These are phyloP conservation scores for Houttuynia cordata DNA, from an alignment of 164 flowering plant species.

Conservation along the genomic window DNA sequence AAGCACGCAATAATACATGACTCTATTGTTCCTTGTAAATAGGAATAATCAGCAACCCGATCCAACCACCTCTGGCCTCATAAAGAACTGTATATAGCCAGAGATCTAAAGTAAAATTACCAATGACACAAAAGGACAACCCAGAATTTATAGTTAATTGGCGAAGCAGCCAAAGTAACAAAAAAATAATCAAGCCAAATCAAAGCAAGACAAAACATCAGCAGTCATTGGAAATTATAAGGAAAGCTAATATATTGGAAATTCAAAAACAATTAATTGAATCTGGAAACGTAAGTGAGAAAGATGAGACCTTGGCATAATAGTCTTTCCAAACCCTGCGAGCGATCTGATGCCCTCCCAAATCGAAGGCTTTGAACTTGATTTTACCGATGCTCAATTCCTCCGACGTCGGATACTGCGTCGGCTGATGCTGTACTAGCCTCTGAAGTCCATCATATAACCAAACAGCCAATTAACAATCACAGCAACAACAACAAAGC, in stretches of 20 bases:
- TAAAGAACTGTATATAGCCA: too few relatives aligned
- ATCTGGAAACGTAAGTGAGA: background rate
- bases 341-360: slow-evolving; percentile 69
- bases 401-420: slow-evolving; percentile 55
- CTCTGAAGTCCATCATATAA: slow-evolving; percentile 20
- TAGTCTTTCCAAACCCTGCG: slow-evolving; percentile 64
- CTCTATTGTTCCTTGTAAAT: too few relatives aligned
- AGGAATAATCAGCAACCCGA: too few relatives aligned
- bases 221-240: too few relatives aligned
- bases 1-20: too few relatives aligned
- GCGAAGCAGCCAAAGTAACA: slow-evolving; percentile 99
- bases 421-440: slow-evolving; percentile 50
- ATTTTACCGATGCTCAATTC: slow-evolving; percentile 56
- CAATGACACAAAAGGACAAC: too few relatives aligned
- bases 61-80: too few relatives aligned
- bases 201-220: too few relatives aligned
- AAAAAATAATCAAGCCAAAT: slow-evolving; percentile 39
- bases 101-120: too few relatives aligned
- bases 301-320: slow-evolving; percentile 35
- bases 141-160: too few relatives aligned
- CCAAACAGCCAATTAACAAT: background rate
- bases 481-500: background rate
- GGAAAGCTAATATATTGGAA: background rate
- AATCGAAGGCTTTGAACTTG: slow-evolving; percentile 61
- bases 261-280: slow-evolving; percentile 1